Evolutionary conservation across 176 grass and related monocot genomes (phyloP).

Genomic region (Carex pumila): DNA sequence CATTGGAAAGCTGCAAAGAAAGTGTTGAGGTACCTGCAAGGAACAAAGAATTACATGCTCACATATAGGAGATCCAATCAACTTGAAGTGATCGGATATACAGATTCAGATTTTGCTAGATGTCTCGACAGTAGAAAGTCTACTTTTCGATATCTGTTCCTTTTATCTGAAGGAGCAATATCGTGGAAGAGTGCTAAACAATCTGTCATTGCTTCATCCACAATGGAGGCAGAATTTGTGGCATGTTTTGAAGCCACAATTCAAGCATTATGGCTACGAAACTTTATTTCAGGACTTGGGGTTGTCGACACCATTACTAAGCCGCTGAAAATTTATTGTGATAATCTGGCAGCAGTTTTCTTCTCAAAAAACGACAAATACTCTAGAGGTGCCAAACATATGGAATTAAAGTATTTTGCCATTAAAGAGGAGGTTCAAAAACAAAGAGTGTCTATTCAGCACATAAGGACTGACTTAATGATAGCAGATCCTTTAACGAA

Average conservation of each 20-base stretch:
- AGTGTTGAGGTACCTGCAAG: no score
- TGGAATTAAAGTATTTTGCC: neutral
- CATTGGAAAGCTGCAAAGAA: no score
- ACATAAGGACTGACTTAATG: neutral
- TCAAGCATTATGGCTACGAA: neutral
- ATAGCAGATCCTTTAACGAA: neutral
- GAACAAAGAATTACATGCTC: no score
- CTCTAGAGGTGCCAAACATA: neutral
- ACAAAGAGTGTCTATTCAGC: neutral
- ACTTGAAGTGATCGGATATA: neutral
- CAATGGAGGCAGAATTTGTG: conserved; percentile 11
- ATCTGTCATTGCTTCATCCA: neutral
- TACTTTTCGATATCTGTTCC: neutral
- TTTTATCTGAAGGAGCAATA: neutral
- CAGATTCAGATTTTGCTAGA: neutral
- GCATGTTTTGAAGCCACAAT: conserved; percentile 6
- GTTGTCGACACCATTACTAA: neutral
- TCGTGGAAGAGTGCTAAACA: conserved; percentile 14
- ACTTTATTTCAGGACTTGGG: neutral
- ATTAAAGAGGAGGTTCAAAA: neutral
- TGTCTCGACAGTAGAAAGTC: neutral
- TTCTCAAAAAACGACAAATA: neutral
- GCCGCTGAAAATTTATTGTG: neutral
- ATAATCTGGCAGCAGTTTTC: neutral
- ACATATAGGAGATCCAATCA: neutral